Conservation (phyloP, 257 asterid species). For the Scutellaria barbata region DNA sequence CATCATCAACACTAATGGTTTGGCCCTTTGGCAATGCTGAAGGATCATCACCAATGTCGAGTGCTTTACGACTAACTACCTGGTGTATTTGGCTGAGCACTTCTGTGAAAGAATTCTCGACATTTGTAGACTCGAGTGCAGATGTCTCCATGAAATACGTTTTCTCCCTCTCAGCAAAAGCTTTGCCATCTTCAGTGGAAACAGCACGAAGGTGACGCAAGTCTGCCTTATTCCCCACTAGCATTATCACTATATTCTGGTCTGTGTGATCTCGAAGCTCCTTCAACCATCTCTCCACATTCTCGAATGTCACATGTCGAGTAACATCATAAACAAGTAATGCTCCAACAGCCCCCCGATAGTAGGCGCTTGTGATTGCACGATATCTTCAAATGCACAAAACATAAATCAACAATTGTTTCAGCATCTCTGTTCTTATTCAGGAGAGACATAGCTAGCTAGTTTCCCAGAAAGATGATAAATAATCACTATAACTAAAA, state of each 20-base stretch:
- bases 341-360: conserved; percentile 77
- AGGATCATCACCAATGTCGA: conserved; percentile 64
- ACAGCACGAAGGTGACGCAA: conserved; percentile 70
- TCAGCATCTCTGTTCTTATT: no score
- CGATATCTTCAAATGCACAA: conserved; percentile 47
- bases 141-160: conserved; percentile 70
- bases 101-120: conserved; percentile 71
- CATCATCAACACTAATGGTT: conserved; percentile 56
- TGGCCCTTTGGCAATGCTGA: conserved; percentile 66
- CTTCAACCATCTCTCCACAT: conserved; percentile 69
- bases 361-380: conserved; percentile 78
- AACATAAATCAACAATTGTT: no score
- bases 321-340: conserved; percentile 71
- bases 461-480: no score
- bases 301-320: conserved; percentile 69
- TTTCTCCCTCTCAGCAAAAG: conserved; percentile 61
- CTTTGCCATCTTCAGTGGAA: conserved; percentile 59
- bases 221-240: conserved; percentile 77
- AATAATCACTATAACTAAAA: no score
- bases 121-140: conserved; percentile 70
- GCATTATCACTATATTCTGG: conserved; percentile 71
- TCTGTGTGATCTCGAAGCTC: conserved; percentile 76
- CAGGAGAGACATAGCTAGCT: no score
- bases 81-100: conserved; percentile 60
- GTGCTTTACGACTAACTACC: conserved; percentile 68